Evolutionary conservation across 768 basidiomycete species (phyloP), one percentile per base, ranked within the genome.

Genomic region (Psilocybe sp.): DNA sequence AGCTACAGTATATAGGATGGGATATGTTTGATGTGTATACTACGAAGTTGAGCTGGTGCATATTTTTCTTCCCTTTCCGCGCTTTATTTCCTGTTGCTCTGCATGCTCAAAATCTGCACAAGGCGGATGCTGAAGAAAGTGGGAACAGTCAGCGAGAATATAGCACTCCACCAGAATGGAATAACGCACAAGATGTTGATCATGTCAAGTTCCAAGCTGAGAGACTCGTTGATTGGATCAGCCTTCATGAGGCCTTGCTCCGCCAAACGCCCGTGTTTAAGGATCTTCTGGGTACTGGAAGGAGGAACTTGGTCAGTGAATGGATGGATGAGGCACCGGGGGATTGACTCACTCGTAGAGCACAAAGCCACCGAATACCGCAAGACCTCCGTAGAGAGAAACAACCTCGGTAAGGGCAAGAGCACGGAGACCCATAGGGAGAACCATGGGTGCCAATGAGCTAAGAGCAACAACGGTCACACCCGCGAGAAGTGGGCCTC

Each of bases 401-500:
- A 95, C 79, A 2, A 82, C 69, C 68, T 96, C 92, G 5, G 85
- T 75, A 41, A 91, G 65, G 4, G 88, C 87, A 34, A 95, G 78
- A 20, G 81, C 77, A 40, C 91, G 84, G 52, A 91, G 67, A 47
- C 89, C 89, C 55, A 91, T 79, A 11, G 92, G 90, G n/a, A 94
- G 80, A 15, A 86, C 81, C 84, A 95, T 85, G 0, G 92, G 92
- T 9, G 92, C 92, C 38, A 96, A 70, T n/a, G 85, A 86, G 60
- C 85, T 84, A 28, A 92, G 77, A 18, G 92, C 89, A 15, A 95
- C 89, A 15, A 94, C 90, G 12, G 89, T 89, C 10, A 96, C 81
- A 49, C 92, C 92, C 13, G 91, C 92, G 23, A 96, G 77, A 39
- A 95, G 81, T 4, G 92, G 91, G 8, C 89, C 92, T 28, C 92